Conservation (phyloP, 768 basidiomycete species). For the Boletus insuetus region DNA sequence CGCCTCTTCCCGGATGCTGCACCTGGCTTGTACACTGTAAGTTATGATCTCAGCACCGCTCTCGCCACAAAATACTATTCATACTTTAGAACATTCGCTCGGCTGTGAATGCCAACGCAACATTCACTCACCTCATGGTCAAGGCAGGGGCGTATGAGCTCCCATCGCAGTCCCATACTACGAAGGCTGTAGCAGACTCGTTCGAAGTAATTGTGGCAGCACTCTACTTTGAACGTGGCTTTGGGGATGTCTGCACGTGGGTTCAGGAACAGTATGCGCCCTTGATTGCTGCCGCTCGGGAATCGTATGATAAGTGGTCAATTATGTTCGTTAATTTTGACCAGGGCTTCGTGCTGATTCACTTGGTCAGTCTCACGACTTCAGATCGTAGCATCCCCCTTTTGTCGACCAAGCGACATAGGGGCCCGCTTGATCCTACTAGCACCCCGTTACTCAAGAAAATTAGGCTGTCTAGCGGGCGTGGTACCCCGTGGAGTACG, state of each 20-base stretch:
- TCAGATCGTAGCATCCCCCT: neutral
- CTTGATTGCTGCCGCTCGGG: constrained; percentile 33
- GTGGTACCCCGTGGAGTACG: constrained; percentile 13
- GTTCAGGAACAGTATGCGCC: constrained; percentile 38
- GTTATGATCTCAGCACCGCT: neutral
- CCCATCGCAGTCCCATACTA: constrained; percentile 15
- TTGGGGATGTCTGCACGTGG: constrained; percentile 38
- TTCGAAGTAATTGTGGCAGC: constrained; percentile 48
- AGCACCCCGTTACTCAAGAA: constrained; percentile 19
- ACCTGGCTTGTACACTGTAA: constrained; percentile 37
- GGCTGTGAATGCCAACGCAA: constrained; percentile 34
- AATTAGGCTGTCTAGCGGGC: constrained; percentile 13
- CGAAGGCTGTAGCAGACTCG: constrained; percentile 44
- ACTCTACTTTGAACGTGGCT: constrained; percentile 40
- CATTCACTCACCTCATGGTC: constrained; percentile 38
- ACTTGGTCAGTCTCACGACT: constrained; percentile 8
- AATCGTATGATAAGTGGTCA: constrained; percentile 29
- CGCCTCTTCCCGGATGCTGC: constrained; percentile 30
- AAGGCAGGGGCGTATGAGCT: constrained; percentile 31
- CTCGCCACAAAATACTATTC: neutral
- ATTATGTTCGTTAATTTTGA: neutral
- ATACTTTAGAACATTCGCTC: constrained; percentile 22
- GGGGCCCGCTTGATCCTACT: neutral
- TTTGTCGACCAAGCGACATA: constrained; percentile 16
- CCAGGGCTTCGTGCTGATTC: constrained; percentile 4